Evolutionary conservation across 257 asterid species (phyloP).

Genomic region (Solanum chilense): DNA sequence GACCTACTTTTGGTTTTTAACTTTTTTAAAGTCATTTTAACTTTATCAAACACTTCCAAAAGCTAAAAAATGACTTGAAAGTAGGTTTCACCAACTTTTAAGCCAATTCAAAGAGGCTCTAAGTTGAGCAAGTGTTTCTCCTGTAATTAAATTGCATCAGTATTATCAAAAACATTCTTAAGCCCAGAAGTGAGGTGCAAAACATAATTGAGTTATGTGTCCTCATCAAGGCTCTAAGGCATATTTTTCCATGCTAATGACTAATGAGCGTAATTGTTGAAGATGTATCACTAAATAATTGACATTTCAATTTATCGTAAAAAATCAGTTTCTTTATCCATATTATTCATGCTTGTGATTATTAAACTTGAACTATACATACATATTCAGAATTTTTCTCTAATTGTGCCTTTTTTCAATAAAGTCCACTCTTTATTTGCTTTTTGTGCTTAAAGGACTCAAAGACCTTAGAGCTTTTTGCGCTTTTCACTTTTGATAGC

Average conservation of each 20-base stretch:
- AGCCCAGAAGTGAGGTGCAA: not conserved
- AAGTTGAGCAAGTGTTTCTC: not conserved
- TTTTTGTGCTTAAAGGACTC: not conserved
- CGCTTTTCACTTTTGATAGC: not conserved
- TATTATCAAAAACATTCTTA: not conserved
- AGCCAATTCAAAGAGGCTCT: too few relatives aligned
- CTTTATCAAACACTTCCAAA: too few relatives aligned
- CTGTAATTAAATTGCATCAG: not conserved
- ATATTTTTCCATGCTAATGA: not conserved
- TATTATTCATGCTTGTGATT: not conserved
- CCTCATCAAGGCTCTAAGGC: not conserved
- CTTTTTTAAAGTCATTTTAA: too few relatives aligned
- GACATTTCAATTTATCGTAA: not conserved
- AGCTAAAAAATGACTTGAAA: too few relatives aligned
- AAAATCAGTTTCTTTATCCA: not conserved
- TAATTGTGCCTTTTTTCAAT: not conserved
- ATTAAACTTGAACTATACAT: not conserved
- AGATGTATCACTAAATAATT: not conserved
- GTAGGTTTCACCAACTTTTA: too few relatives aligned
- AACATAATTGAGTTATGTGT: not conserved
- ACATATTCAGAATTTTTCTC: not conserved
- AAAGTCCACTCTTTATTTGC: not conserved
- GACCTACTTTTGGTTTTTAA: too few relatives aligned
- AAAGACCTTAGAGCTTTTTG: not conserved
- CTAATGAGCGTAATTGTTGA: not conserved